Conservation (phyloP, 2,329 filamentous ascomycete species). For the Ilyonectria robusta region DNA sequence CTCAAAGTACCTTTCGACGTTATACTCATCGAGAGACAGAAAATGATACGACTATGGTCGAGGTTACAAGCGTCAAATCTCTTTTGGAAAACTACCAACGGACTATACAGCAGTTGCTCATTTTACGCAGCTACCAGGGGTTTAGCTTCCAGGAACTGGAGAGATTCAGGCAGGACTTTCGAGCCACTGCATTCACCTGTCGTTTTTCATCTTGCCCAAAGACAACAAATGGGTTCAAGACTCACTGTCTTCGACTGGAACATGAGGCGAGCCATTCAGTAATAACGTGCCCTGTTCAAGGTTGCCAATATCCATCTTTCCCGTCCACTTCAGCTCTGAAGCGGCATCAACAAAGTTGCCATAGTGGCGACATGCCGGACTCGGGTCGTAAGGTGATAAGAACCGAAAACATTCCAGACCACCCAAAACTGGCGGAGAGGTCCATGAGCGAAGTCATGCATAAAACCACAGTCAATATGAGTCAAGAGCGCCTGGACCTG, state of each 20-base stretch:
- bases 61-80: not conserved
- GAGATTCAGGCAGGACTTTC: slow-evolving; percentile 25
- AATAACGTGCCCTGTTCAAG: not conserved
- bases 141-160: slow-evolving; percentile 13
- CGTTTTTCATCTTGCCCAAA: slow-evolving; percentile 35
- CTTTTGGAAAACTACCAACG: slow-evolving; percentile 10
- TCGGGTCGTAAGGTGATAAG: too few relatives aligned
- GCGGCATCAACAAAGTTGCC: slow-evolving; percentile 6
- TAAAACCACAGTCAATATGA: too few relatives aligned
- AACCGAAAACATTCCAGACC: too few relatives aligned
- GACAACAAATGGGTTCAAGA: slow-evolving; percentile 37
- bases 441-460: too few relatives aligned
- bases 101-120: slow-evolving; percentile 8
- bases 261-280: not conserved
- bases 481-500: too few relatives aligned
- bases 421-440: too few relatives aligned
- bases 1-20: too few relatives aligned
- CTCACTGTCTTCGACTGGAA: not conserved
- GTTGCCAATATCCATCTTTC: slow-evolving; percentile 19
- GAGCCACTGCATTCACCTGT: slow-evolving; percentile 29
- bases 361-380: too few relatives aligned
- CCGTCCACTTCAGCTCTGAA: not conserved
- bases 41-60: not conserved
- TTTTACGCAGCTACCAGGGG: not conserved
- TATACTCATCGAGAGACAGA: not conserved